Evolutionary conservation across 306 rosid genomes (phyloP), one percentile per base, ranked within the genome.

Genomic region (Cicer judaicum): DNA sequence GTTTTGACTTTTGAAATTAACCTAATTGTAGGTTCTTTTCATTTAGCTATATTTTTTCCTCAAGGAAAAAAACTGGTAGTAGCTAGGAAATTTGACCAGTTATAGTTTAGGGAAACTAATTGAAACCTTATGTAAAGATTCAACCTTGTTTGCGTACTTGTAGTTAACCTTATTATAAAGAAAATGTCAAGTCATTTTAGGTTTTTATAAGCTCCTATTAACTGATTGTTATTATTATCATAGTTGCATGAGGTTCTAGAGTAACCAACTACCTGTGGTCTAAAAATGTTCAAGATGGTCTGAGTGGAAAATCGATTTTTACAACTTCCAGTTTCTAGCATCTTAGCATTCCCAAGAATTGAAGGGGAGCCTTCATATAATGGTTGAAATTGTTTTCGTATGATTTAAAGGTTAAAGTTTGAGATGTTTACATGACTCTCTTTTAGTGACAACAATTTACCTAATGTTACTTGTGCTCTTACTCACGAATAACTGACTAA

Each of bases 101-200:
- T 70, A 49, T 62, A 52, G 19, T 78, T 71, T 61, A 44, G 29
- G 10, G 46, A 7, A 69, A 68, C 77, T 49, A 40, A 15, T 61
- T 14, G 69, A 73, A 42, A 62, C 43, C 67, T 46, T 40, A 41
- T 61, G 21, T 39, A 24, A 43, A 38, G 16, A 69, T 63, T 72
- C 15, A 43, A 29, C 18, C 10, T 36, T 65, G 55, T 36, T 59
- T 24, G 48, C 15, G 10, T 10, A 53, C 36, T 79, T 46, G 39
- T 55, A 38, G 63, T 16, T 34, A 44, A 42, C 15, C 64, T 64
- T 50, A n/a, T 46, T 24, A 39, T 56, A 49, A 9, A 39, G 16
- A 61, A 61, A 39, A 8, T 29, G 16, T 13, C 19, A 47, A 47
- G 47, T 68, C 42, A 13, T 50, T 63, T 49, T 64, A 13, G 41